These are phyloP conservation scores for Monosporascus sp. DNA, from an alignment of 2,329 filamentous ascomycete genomes.

Conservation along the genomic window DNA sequence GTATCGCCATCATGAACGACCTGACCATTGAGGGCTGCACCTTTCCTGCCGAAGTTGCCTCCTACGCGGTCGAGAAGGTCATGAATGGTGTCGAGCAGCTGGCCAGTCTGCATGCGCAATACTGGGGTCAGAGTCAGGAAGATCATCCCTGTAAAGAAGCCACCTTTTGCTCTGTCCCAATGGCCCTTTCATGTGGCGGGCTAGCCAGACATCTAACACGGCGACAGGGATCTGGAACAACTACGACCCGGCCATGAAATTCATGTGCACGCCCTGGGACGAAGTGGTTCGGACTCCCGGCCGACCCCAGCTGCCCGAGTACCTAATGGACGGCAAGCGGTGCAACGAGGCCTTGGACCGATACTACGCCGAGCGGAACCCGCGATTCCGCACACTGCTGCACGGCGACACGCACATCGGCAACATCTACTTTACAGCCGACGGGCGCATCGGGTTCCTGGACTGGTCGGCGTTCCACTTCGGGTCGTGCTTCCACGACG, in stretches of 20 bases:
- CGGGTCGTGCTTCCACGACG: slow-evolving; percentile 38
- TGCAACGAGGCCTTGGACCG: slow-evolving; percentile 30
- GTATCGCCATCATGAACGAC: slow-evolving; percentile 35
- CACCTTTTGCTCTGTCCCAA: no score
- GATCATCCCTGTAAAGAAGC: slow-evolving; percentile 14
- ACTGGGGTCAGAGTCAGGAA: slow-evolving; percentile 27
- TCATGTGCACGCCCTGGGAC: slow-evolving; percentile 26
- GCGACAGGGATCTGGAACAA: slow-evolving; percentile 29
- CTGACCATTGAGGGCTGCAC: slow-evolving; percentile 27
- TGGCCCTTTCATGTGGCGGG: no score
- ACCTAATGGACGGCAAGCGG: slow-evolving; percentile 31
- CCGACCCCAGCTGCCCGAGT: slow-evolving; percentile 30
- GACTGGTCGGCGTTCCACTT: slow-evolving; percentile 39
- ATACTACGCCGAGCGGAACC: slow-evolving; percentile 33
- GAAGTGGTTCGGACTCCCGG: slow-evolving; percentile 24
- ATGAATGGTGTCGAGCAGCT: slow-evolving; percentile 34
- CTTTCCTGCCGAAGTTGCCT: slow-evolving; percentile 27
- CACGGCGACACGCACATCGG: slow-evolving; percentile 41
- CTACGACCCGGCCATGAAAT: slow-evolving; percentile 32
- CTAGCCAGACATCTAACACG: no score
- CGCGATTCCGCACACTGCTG: slow-evolving; percentile 33
- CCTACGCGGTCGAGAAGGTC: slow-evolving; percentile 28
- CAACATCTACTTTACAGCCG: slow-evolving; percentile 36
- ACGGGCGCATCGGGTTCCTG: slow-evolving; percentile 32
- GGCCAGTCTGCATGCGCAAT: slow-evolving; percentile 34